Conservation (phyloP, 306 rosid genomes). For the Lotus japonicus region DNA sequence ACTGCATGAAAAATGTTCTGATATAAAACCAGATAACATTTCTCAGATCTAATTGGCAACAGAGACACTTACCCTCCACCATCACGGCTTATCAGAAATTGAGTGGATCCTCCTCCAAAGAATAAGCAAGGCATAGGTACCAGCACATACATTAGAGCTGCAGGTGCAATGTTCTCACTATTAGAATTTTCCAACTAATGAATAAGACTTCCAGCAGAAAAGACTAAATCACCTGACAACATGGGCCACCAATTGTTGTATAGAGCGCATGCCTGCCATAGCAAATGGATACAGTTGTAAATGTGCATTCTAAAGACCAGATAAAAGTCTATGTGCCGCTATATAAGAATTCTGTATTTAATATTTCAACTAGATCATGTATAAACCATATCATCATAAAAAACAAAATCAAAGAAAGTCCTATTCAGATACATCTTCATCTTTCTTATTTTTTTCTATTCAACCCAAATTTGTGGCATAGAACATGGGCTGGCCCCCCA, state of each 20-base stretch:
- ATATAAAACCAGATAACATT: constrained; percentile 1
- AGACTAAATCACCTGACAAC: constrained; percentile 65
- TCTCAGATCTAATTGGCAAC: neutral
- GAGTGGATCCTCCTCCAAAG: constrained; percentile 94
- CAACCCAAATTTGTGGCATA: neutral
- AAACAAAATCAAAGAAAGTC: neutral
- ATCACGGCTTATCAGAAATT: constrained; percentile 66
- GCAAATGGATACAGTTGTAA: neutral
- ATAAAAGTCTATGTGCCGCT: neutral
- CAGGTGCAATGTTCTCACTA: constrained; percentile 14
- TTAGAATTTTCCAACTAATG: neutral
- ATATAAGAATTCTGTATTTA: neutral
- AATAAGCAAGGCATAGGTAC: constrained; percentile 97
- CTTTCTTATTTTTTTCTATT: neutral
- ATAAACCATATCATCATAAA: neutral
- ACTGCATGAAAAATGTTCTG: neutral
- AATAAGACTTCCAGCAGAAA: constrained; percentile 6
- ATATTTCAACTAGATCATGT: neutral
- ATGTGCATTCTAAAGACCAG: neutral
- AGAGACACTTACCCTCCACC: constrained; percentile 41
- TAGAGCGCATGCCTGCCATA: constrained; percentile 83
- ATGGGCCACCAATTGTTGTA: constrained; percentile 98
- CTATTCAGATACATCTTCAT: neutral
- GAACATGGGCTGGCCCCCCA: neutral
- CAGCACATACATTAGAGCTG: constrained; percentile 93